These are phyloP conservation scores for Vigna trinervia DNA, from an alignment of 306 rosid species.

Conservation along the genomic window DNA sequence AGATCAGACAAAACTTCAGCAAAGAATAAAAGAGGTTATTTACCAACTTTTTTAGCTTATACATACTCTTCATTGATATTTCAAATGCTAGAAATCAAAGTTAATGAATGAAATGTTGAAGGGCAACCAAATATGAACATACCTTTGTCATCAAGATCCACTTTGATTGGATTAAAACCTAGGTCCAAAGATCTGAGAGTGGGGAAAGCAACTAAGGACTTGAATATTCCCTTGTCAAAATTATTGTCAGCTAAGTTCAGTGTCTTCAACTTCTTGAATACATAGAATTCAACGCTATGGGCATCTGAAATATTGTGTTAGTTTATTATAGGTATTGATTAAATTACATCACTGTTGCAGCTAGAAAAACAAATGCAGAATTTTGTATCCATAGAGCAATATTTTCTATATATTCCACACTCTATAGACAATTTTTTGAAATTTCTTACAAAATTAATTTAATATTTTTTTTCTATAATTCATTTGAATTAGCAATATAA, in stretches of 20 bases:
- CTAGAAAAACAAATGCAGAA: neutral
- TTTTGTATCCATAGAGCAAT: neutral
- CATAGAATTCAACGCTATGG: neutral
- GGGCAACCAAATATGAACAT: neutral
- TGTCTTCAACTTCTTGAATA: neutral
- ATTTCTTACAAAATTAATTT: too few relatives aligned
- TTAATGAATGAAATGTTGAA: neutral
- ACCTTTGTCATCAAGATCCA: neutral
- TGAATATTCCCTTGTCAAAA: neutral
- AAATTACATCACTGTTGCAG: neutral
- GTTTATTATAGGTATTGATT: neutral
- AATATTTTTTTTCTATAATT: too few relatives aligned
- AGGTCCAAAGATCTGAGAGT: neutral
- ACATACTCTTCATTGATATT: neutral
- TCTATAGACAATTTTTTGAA: too few relatives aligned
- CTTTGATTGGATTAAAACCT: neutral
- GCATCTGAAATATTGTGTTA: neutral
- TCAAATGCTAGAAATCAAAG: neutral
- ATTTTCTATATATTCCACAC: too few relatives aligned
- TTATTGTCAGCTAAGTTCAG: neutral
- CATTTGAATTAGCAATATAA: too few relatives aligned
- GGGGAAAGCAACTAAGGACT: neutral
- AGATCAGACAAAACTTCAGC: slow-evolving; percentile 5
- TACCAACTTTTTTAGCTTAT: neutral
- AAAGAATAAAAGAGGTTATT: neutral